These are phyloP conservation scores for Kodamaea restingae DNA, from an alignment of 805 yeast species.

Conservation along the genomic window DNA sequence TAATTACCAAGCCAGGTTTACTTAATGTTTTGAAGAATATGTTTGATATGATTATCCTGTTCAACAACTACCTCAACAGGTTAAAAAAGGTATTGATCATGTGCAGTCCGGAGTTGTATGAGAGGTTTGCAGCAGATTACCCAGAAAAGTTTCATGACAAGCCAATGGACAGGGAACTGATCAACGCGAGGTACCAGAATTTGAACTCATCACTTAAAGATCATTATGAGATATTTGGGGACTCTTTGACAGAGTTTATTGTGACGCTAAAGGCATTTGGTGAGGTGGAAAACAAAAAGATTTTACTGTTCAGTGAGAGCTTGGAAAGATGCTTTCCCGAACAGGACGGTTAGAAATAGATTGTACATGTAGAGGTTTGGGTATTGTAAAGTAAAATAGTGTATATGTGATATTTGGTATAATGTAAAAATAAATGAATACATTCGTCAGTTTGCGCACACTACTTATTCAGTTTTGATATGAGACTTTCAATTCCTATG, in stretches of 20 bases:
- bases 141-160: conserved; percentile 38
- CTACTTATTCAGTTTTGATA: too few species aligned
- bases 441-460: too few species aligned
- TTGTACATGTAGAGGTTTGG: too few species aligned
- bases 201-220: conserved; percentile 39
- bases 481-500: too few species aligned
- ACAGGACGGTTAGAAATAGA: not conserved
- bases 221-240: conserved; percentile 43
- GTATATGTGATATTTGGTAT: too few species aligned
- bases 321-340: conserved; percentile 37
- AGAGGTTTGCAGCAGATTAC: conserved; percentile 27
- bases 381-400: conserved; percentile 3
- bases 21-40: conserved; percentile 44
- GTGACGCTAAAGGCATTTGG: conserved; percentile 45
- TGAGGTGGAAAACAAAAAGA: conserved; percentile 46
- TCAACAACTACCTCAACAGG: conserved; percentile 46
- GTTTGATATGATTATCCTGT: conserved; percentile 45
- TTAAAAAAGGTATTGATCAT: conserved; percentile 51
- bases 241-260: conserved; percentile 43
- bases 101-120: conserved; percentile 45
- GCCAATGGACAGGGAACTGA: conserved; percentile 36
- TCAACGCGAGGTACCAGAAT: conserved; percentile 37
- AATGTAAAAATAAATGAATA: too few species aligned
- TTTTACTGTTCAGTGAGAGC: conserved; percentile 40
- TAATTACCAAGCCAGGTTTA: conserved; percentile 57